Evolutionary conservation across 1,139 yeast species (phyloP).

Genomic region (Debaryomyces robertsiae): DNA sequence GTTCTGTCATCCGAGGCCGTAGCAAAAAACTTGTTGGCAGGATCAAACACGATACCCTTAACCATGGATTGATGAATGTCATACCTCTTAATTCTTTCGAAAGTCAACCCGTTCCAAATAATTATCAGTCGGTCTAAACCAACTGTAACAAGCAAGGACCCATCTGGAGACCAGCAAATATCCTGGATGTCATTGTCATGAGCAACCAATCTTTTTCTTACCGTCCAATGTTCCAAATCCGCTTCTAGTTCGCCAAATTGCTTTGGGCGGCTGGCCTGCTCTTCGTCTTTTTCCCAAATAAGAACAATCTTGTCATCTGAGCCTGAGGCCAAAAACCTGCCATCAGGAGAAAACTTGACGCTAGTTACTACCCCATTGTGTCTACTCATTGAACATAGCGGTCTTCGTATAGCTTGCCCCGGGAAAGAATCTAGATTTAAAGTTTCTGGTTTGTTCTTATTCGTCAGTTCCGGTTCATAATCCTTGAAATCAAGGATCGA

Average conservation of each 20-base stretch:
- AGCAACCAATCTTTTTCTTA: constrained; percentile 85
- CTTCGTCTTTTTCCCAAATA: constrained; percentile 91
- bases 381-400: constrained; percentile 78
- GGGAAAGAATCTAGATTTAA: constrained; percentile 24
- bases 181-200: constrained; percentile 98
- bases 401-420: constrained; percentile 48
- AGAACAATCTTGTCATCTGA: constrained; percentile 91
- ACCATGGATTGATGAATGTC: constrained; percentile 95
- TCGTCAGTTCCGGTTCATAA: constrained; percentile 13
- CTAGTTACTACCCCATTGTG: constrained; percentile 95
- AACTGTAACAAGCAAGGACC: constrained; percentile 84
- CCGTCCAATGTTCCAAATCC: constrained; percentile 92
- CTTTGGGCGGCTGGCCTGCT: constrained; percentile 42
- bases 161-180: constrained; percentile 97
- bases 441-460: constrained; percentile 6
- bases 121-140: constrained; percentile 91
- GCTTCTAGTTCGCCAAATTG: constrained; percentile 55
- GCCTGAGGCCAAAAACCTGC: constrained; percentile 88
- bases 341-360: constrained; percentile 89
- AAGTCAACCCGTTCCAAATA: constrained; percentile 91
- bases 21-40: constrained; percentile 96
- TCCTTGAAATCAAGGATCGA: constrained; percentile 26
- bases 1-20: constrained; percentile 96
- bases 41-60: constrained; percentile 95
- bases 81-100: constrained; percentile 83